A percentile compares a stretch with the other conserved stretches of the same genome.
Conservation (phyloP, 345 rosid genomes). For the Schrenkiella parvula region DNA sequence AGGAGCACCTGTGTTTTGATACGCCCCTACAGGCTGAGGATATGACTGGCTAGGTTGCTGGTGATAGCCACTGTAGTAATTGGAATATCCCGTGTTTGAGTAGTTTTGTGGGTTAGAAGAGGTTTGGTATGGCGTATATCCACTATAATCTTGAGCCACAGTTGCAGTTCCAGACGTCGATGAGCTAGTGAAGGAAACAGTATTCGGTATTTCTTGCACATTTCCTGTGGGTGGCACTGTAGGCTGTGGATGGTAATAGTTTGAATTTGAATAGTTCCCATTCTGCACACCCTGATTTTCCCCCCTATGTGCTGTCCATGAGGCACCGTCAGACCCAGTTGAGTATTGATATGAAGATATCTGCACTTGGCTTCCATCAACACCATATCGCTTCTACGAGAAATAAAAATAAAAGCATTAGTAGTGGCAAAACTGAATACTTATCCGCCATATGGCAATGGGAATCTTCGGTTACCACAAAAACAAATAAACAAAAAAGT, state of each 20-base stretch:
- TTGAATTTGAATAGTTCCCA: slow-evolving; percentile 46
- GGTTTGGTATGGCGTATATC: slow-evolving; percentile 55
- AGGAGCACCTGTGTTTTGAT: slow-evolving; percentile 99
- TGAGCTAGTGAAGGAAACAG: slow-evolving; percentile 52
- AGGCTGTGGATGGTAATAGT: slow-evolving; percentile 54
- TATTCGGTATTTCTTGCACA: slow-evolving; percentile 49
- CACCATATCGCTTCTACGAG: slow-evolving; percentile 52
- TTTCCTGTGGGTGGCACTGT: slow-evolving; percentile 38
- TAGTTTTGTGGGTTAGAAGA: slow-evolving; percentile 66
- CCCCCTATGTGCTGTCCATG: slow-evolving; percentile 58
- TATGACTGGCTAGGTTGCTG: slow-evolving; percentile 73
- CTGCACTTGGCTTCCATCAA: slow-evolving; percentile 63
- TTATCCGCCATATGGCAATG: background rate
- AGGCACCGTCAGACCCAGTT: slow-evolving; percentile 39
- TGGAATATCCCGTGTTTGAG: slow-evolving; percentile 65
- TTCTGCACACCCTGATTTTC: slow-evolving; percentile 53
- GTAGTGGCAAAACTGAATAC: background rate
- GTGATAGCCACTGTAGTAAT: slow-evolving; percentile 77
- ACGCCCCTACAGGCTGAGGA: slow-evolving; percentile 82
- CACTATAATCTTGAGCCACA: slow-evolving; percentile 61
- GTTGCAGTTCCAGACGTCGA: slow-evolving; percentile 50
- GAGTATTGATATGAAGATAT: slow-evolving; percentile 47
- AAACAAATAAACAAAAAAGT: background rate
- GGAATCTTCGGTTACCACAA: background rate
- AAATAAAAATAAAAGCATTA: background rate